Percentiles rank a stretch among this genome's conserved stretches.
Conservation (phyloP, 140 eudicot species). For the Erigeron philadelphicus region DNA sequence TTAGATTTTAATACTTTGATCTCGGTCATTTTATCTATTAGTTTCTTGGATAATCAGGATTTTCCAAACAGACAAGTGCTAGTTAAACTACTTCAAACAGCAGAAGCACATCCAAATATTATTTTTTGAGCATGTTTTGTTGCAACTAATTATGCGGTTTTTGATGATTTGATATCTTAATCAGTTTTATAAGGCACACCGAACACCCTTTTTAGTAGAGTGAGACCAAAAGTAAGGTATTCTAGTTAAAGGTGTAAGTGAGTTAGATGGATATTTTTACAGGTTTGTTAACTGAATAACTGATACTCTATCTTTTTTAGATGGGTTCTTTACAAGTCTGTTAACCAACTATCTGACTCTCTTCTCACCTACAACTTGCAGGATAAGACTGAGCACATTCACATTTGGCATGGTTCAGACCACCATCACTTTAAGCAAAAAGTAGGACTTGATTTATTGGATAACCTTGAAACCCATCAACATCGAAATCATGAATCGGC, state of each 20-base stretch:
- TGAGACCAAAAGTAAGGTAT: neutral
- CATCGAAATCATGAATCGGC: slow-evolving; percentile 39
- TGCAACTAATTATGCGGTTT: neutral
- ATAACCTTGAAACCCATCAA: slow-evolving; percentile 49
- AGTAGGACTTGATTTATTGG: slow-evolving; percentile 47
- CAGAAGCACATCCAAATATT: neutral
- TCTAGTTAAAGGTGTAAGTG: neutral
- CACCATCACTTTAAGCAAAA: slow-evolving; percentile 71
- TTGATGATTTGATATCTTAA: neutral
- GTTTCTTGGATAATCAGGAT: neutral
- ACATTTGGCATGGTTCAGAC: slow-evolving; percentile 75
- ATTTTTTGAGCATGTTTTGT: neutral
- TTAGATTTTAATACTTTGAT: neutral
- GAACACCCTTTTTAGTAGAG: neutral
- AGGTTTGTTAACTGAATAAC: slow-evolving; percentile 2
- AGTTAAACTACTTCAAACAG: neutral
- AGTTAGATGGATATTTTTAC: neutral
- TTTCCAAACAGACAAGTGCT: neutral
- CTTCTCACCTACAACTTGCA: slow-evolving; percentile 25
- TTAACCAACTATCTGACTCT: neutral
- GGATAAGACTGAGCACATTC: slow-evolving; percentile 72
- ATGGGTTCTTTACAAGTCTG: neutral
- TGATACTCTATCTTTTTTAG: neutral
- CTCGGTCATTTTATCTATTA: neutral
- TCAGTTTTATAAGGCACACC: neutral